Base-by-base conservation (phyloP, 2,329 filamentous ascomycete genomes). In the Teratosphaeria gauchensis region DNA sequence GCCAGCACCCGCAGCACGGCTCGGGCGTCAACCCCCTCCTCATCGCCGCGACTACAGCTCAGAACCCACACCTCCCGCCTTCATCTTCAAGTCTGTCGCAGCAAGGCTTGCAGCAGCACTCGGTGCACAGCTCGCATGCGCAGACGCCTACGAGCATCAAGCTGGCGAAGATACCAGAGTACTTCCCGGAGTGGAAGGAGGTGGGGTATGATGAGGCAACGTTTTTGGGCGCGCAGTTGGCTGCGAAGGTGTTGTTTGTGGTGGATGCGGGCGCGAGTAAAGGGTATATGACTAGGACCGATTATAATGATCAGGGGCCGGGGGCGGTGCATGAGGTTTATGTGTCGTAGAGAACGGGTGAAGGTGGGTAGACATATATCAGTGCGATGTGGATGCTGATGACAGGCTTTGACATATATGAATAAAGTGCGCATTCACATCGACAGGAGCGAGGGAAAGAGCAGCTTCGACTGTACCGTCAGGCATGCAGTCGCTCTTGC, bases 101-200 rank as follows among this genome's bases (percentile, higher is more conserved):
- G 56, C 55, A 68, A 71, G 57, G 59, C 60, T 53, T 21, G 24
- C 59, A 76, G 75, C 71, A 73, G 63, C 62, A 55, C 58, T 73
- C 61, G 58, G 65, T 74, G 58, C 78, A 82, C 56, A 79, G 81
- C 63, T 75, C 78, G 6, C 84, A 86, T 63, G 82, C 83, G 1
- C 86, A 89, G 67, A 94, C 90, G 7, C 92, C 92, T 0, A 95
- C 88, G 28, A 87, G 83, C 55, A 92, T 96, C 77, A 92, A 90
- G 78, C 79, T 84, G 31, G 84, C 89, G 31, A 83, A 84, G 64
- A 79, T 89, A 65, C 91, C 92, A 0, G 88, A 89, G 56, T 96
- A 96, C 73, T 87, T 96, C 65, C 84, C 87, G 11, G 92, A 96
- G 73, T 96, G 91, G 90, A 90, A 90, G 70, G 92, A 83, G 32